Base-by-base conservation (phyloP, 163 green algal species). In the Chlorella variabilis region DNA sequence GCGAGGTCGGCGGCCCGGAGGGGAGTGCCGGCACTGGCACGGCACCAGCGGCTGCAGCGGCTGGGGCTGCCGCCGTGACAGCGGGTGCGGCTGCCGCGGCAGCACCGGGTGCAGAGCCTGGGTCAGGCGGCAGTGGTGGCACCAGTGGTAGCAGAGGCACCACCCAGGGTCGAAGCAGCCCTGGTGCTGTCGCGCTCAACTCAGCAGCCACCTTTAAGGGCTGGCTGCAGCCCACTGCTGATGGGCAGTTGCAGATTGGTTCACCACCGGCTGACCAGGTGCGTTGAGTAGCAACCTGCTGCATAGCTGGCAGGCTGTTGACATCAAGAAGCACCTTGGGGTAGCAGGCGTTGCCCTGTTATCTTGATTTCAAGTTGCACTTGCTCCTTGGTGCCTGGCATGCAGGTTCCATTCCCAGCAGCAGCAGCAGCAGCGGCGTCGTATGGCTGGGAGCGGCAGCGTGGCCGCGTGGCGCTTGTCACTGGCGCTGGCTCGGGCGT, bases 401-500 rank as follows among this genome's bases (percentile, higher is more conserved):
- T 58, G 68, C 68, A 39, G 20, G 54, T 27, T 18, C 59, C 59
- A 45, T 20, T 65, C 17, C 31, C 70, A 29, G 54, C 58, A 21
- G 59, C 11, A 0, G 9, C 29, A 6, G 59, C 75, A 11, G 39
- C 59, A 27, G 69, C 56, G 2, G 66, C 82, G 3, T 54, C 67
- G 1, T 77, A 83, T 17, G 88, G 90, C 27, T 67, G 93, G 41
- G 86, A 90, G 75, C 85, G 87, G 31, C 96, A 92, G 91, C 80
- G 85, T 20, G 91, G 92, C 34, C 87, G 85, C 20, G 89, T 97
- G 15, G 92, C 92, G 18, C 77, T 97, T 15, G 92, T 97, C 4
- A 96, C 91, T 1, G 93, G 93, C 4, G 93, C 93, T 0, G 93
- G 86, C 18, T 91, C 88, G 0, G 92, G 92, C 34, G 93, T 96